A percentile compares a stretch with the other conserved stretches of the same genome.
Conservation (phyloP, 2,329 filamentous ascomycete species). For the Talaromyces atroroseus region DNA sequence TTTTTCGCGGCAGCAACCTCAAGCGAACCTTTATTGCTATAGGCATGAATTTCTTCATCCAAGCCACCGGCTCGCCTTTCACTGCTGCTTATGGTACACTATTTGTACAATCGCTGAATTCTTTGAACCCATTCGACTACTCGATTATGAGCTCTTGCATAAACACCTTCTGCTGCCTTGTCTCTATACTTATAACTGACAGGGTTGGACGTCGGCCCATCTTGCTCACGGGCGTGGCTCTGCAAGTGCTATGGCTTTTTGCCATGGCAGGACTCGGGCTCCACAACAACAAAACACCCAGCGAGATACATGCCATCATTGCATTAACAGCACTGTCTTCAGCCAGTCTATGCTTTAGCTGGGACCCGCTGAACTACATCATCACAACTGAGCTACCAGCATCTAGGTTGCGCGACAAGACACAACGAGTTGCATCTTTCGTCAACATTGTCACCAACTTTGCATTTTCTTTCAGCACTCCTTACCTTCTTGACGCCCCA, state of each 20-base stretch:
- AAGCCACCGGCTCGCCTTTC: conserved; percentile 12
- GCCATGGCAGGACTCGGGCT: conserved; percentile 36
- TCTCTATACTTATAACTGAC: conserved; percentile 13
- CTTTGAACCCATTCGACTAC: conserved; percentile 38
- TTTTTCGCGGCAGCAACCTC: conserved; percentile 12
- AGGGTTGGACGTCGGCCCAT: conserved; percentile 14
- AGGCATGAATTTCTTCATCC: conserved; percentile 13
- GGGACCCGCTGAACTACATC: conserved; percentile 33
- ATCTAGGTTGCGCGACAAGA: conserved; percentile 26
- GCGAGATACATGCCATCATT: conserved; percentile 25
- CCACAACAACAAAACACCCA: conserved; percentile 11
- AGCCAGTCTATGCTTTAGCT: conserved; percentile 27
- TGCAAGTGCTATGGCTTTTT: conserved; percentile 28
- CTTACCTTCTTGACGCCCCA: conserved; percentile 33
- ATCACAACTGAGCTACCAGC: conserved; percentile 32
- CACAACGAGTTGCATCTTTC: conserved; percentile 23
- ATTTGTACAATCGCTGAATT: conserved; percentile 12
- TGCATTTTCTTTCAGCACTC: conserved; percentile 32
- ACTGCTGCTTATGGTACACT: conserved; percentile 13
- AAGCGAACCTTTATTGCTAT: conserved; percentile 13
- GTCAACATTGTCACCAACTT: conserved; percentile 28
- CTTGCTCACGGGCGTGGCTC: conserved; percentile 22
- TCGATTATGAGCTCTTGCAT: conserved; percentile 37
- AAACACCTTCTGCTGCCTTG: conserved; percentile 16
- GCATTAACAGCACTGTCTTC: conserved; percentile 29